Conservation (phyloP, 2,329 filamentous ascomycete genomes). For the Botrytis porri region DNA sequence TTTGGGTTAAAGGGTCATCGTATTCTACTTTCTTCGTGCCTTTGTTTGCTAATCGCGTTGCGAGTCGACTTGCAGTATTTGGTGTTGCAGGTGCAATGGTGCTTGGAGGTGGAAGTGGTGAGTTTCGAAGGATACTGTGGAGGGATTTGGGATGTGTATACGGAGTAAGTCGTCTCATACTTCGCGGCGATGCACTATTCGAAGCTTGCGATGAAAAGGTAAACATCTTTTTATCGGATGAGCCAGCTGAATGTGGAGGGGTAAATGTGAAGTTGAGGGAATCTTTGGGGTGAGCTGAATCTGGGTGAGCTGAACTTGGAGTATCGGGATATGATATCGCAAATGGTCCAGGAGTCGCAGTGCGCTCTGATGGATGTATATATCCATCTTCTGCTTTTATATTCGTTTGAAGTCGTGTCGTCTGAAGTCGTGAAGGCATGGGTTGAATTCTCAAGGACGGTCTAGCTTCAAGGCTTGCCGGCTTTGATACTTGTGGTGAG, state of each 20-base stretch:
- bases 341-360: slow-evolving; percentile 37
- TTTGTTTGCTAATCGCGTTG: slow-evolving; percentile 53
- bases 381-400: slow-evolving; percentile 27
- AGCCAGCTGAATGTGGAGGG: slow-evolving; percentile 37
- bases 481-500: slow-evolving; percentile 45
- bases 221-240: slow-evolving; percentile 28
- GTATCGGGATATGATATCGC: slow-evolving; percentile 37
- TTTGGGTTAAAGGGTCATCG: slow-evolving; percentile 60
- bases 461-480: slow-evolving; percentile 38
- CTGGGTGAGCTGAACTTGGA: slow-evolving; percentile 33
- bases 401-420: slow-evolving; percentile 35
- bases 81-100: slow-evolving; percentile 50
- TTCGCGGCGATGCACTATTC: slow-evolving; percentile 39
- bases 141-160: slow-evolving; percentile 58
- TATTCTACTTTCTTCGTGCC: slow-evolving; percentile 52
- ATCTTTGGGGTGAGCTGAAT: slow-evolving; percentile 23
- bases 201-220: slow-evolving; percentile 31
- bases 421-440: slow-evolving; percentile 24
- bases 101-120: slow-evolving; percentile 55
- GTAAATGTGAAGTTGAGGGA: slow-evolving; percentile 35
- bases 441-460: slow-evolving; percentile 40
- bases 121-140: slow-evolving; percentile 65
- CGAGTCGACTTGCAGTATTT: slow-evolving; percentile 52
- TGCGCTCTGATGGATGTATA: slow-evolving; percentile 33
- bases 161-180: slow-evolving; percentile 44